phyloP scores from a whole-genome alignment of 805 yeast genomes.

The Lipomyces orientalis region DNA sequence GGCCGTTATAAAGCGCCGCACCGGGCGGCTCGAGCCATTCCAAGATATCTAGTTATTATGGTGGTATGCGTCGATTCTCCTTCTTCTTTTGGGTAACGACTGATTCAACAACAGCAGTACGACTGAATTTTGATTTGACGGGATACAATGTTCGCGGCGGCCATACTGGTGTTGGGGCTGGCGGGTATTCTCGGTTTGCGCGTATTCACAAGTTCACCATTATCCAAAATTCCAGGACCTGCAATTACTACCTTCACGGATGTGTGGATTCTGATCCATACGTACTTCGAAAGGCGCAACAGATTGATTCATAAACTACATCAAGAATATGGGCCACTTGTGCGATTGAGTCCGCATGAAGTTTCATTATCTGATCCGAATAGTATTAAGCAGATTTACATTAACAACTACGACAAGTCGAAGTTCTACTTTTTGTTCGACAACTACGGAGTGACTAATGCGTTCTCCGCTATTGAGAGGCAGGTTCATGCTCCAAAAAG shows the following conservation, averaged over 20 bases:
- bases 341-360: conserved; percentile 65
- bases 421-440: conserved; percentile 64
- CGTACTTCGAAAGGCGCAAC: conserved; percentile 58
- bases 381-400: conserved; percentile 61
- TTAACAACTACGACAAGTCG: conserved; percentile 60
- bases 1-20: not conserved
- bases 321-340: conserved; percentile 62
- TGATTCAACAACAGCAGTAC: not conserved
- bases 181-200: not conserved
- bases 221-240: conserved; percentile 65
- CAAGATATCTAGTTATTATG: too few relatives aligned
- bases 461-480: conserved; percentile 61
- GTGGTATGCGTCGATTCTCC: too few relatives aligned
- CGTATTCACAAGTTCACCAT: conserved; percentile 44
- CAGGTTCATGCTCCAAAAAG: conserved; percentile 54
- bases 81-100: too few relatives aligned
- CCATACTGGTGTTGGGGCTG: not conserved
- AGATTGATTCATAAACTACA: conserved; percentile 59
- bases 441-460: conserved; percentile 62
- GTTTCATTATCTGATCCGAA: conserved; percentile 61
- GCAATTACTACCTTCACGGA: conserved; percentile 54
- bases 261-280: conserved; percentile 50
- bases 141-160: not conserved
- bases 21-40: too few relatives aligned
- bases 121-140: not conserved